Base-by-base conservation (phyloP, 2,329 filamentous ascomycete genomes). In the Metarhizium album region DNA sequence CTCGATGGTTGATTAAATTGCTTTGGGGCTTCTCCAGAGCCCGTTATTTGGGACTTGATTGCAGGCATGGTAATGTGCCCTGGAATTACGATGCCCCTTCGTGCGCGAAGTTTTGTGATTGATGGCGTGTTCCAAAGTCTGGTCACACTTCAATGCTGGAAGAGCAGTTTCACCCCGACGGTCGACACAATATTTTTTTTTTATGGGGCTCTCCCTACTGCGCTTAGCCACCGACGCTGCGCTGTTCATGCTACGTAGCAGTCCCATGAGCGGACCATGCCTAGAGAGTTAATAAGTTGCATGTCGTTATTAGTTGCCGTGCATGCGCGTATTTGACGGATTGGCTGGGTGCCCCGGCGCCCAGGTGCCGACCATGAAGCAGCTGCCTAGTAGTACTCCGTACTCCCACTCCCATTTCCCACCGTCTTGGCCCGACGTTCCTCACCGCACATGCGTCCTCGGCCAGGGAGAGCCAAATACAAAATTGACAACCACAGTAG, bases 1-100 rank as follows among this genome's bases (percentile, higher is more conserved):
- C 93, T 80, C 4, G 91, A 97, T 24, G 90, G 82, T 68, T 98
- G 93, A 56, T 81, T 90, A 70, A 85, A 83, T 58, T 94, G 88
- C 55, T 84, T 82, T 11, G 90, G 90, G 18, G 87, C 85, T 35
- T 75, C 70, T 13, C 70, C 68, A 35, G 76, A 70, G 53, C 70
- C 76, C 40, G 73, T 67, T 9, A 58, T 57, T 46, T 68, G 69
- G 46, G 71, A 68, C 57, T 70, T 68, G 27, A 82, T 59, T 24
- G 77, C 70, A n/a, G 78, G 76, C 79, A 82, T 82, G 13, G 56
- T 64, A 55, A 38, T n/a, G 50, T 48, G 57, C 49, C 6, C 29
- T 43, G 49, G 27, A 47, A 46, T 46, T 52, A 55, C 50, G 45
- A n/a, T n/a, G 45, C 43, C 22, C 42, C 40, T 11, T 18, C 16